phyloP scores from a whole-genome alignment of 352 stramenopile species.

The Pythium graminicola region DNA sequence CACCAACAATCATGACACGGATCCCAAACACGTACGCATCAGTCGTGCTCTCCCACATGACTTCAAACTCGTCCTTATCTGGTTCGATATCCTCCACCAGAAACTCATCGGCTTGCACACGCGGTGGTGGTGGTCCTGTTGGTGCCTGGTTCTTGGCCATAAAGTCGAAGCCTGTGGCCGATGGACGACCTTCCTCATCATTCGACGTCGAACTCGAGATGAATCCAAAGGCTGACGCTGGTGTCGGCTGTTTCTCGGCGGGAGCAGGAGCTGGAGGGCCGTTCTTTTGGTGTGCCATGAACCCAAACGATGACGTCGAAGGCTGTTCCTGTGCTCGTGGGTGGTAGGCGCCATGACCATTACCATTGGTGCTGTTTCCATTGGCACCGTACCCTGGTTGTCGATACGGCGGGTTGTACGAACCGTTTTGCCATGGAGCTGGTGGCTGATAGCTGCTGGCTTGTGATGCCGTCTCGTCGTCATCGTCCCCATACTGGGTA shows the following conservation, averaged over 20 bases:
- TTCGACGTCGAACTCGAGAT: constrained; percentile 42
- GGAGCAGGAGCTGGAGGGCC: neutral
- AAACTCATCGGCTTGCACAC: constrained; percentile 50
- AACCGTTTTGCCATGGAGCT: constrained; percentile 32
- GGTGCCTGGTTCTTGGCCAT: constrained; percentile 18
- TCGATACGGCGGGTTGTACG: constrained; percentile 37
- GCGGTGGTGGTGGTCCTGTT: constrained; percentile 24
- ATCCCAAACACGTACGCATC: constrained; percentile 60
- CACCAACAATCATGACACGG: too few relatives aligned
- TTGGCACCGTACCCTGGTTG: constrained; percentile 10
- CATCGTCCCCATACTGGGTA: constrained; percentile 49
- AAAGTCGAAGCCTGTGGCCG: constrained; percentile 35
- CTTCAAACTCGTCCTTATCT: constrained; percentile 50
- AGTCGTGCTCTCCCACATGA: constrained; percentile 73
- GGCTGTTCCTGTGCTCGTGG: constrained; percentile 3
- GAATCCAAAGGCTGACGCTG: constrained; percentile 71
- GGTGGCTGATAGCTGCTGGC: constrained; percentile 31
- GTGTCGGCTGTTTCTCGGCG: constrained; percentile 5
- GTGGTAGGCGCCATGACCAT: neutral
- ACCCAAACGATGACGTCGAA: constrained; percentile 38
- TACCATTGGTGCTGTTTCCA: neutral
- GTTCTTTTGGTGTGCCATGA: constrained; percentile 25
- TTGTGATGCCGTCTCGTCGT: constrained; percentile 41
- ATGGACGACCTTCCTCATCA: constrained; percentile 42
- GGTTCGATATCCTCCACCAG: constrained; percentile 40